Base-by-base conservation (phyloP, 1,284 basidiomycete genomes). In the Lentinus polychrous region DNA sequence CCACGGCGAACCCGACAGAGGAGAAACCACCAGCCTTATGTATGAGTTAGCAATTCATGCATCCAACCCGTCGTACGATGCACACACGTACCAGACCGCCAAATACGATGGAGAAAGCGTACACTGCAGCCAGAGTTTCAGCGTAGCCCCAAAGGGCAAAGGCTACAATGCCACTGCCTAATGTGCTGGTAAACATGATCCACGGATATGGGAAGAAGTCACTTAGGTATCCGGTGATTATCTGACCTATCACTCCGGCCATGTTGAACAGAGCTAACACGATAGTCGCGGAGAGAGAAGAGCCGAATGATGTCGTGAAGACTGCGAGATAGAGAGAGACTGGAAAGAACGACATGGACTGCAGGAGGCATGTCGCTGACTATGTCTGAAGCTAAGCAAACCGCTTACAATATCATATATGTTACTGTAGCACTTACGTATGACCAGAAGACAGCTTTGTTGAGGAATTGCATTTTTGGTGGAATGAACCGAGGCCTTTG, bases 81-180 rank as follows among this genome's bases (percentile, higher is more conserved):
- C 27, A 27, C 27, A 40, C 3, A 52, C 58, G 49, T 31, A 61
- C 60, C 49, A 61, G 44, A 1, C 54, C 49, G 61, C 61, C 61
- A 42, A 61, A 62, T 15, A 61, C 52, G 35, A 62, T 52, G 12
- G 58, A 57, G 34, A 62, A 62, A 8, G 51, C 54, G 41, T 60
- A 59, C 2, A 62, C 54, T 11, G 49, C 52, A 39, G 52, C 56
- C 3, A 60, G 52, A 18, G 56, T 54, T 37, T 50, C 46, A 17
- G 61, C 57, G 52, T 60, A 62, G 31, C 61, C 61, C 61, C 61
- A 62, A 15, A 62, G 53, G 33, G 61, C 46, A 55, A 62, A 61
- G 10, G 59, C 58, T 12, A 58, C 57, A 33, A 61, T 50, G 20
- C 55, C 57, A 52, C 59, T 60, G 17, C 57, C 54, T 24, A 61